Base-by-base conservation (phyloP, 106 monocot species). In the Iris macrosiphon region DNA sequence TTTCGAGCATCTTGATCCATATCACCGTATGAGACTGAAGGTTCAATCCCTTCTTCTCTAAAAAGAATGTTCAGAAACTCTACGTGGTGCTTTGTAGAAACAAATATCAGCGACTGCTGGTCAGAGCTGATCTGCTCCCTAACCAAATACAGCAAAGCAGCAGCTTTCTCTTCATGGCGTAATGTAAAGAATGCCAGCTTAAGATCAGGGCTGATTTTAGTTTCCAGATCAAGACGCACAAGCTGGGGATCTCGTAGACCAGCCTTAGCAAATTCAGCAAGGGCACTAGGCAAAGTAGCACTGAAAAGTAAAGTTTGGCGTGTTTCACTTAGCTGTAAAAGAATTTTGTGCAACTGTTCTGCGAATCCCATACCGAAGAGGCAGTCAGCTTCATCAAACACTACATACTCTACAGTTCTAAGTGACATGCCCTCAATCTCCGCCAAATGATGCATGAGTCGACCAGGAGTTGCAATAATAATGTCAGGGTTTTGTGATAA, bases 1-100 rank as follows among this genome's bases (percentile, higher is more conserved):
- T 90, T 90, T n/a, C 90, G 69, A 26, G 90, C 96, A 71, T 96
- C 96, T 49, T 86, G 96, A 63, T 96, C 96, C 96, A 96, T 96
- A 61, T 90, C 96, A 61, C 96, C 90, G 75, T 96, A 96, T 12
- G 75, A 77, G 23, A 87, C 22, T 18, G 96, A 90, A n/a, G 83
- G 49, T 8, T 87, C 79, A 16, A 90, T 72, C 10, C 90, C 90
- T 63, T 96, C 96, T 79, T 86, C 76, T 75, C 79, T 67, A 31
- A 96, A 90, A 17, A 96, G 64, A 68, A 40, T 62, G 53, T 68
- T 96, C 14, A 96, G 70, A 29, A 96, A 96, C 57, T 96, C 96
- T 9, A 96, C 96, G 67, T 96, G 96, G 55, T 96, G 74, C 64
- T 96, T 96, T 16, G 96, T 90, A 17, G 86, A 82, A 52, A 89